These are phyloP conservation scores for Nicotiana benthamiana DNA, from an alignment of 257 asterid species.

Conservation along the genomic window DNA sequence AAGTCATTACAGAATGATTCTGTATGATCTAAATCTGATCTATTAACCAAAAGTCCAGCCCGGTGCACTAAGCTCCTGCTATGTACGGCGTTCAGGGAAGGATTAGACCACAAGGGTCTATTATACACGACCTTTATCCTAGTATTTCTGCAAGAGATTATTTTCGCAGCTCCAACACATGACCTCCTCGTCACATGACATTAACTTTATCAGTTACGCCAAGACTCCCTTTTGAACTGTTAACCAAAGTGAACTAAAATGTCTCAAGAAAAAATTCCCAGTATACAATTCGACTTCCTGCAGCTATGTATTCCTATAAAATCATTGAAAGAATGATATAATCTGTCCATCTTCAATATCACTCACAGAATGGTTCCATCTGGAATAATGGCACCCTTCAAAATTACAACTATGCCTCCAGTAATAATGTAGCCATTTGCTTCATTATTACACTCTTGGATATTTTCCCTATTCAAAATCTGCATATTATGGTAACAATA, in stretches of 20 bases:
- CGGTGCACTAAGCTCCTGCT: no score
- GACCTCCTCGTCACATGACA: no score
- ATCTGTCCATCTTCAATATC: neutral
- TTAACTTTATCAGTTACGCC: no score
- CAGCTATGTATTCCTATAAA: neutral
- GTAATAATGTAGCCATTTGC: slow-evolving; percentile 53
- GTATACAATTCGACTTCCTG: neutral
- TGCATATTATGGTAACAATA: no score
- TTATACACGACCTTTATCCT: no score
- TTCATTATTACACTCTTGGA: slow-evolving; percentile 59
- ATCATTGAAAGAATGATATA: neutral
- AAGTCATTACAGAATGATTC: neutral
- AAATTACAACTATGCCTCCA: slow-evolving; percentile 49
- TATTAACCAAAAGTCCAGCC: neutral
- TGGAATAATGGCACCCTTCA: slow-evolving; percentile 56
- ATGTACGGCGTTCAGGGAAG: no score
- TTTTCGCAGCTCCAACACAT: no score
- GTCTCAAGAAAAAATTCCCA: neutral
- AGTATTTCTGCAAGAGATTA: no score
- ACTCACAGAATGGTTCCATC: slow-evolving; percentile 50
- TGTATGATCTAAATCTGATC: neutral
- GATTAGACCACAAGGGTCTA: no score
- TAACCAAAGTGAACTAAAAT: neutral
- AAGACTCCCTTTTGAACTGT: neutral
- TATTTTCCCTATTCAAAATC: slow-evolving; percentile 66